These are phyloP conservation scores for Lagenidium giganteum DNA, from an alignment of 352 stramenopile genomes.

Conservation along the genomic window DNA sequence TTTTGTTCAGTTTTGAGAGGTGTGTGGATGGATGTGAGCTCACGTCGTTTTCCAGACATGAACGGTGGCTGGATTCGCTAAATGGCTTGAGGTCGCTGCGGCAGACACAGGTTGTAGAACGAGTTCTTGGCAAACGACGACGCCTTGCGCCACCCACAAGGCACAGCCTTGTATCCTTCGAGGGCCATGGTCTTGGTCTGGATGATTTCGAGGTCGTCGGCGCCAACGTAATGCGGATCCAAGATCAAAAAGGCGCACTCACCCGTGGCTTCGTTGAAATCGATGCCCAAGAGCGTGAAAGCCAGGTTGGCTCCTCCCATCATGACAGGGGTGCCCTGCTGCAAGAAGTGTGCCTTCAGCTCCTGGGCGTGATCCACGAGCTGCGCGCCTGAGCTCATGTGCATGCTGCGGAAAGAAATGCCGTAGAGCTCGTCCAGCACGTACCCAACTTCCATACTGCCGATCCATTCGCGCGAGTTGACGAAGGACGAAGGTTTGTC, in stretches of 20 bases:
- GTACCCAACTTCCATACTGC: constrained; percentile 73
- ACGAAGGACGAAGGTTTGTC: constrained; percentile 67
- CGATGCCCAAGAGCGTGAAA: constrained; percentile 70
- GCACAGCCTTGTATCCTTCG: constrained; percentile 63
- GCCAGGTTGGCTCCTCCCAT: constrained; percentile 70
- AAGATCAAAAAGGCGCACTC: constrained; percentile 70
- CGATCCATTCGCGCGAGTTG: constrained; percentile 69
- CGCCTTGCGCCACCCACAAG: constrained; percentile 53
- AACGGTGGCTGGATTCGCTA: too few species aligned
- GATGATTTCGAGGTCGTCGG: constrained; percentile 52
- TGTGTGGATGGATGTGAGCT: too few species aligned
- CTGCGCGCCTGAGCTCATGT: constrained; percentile 37
- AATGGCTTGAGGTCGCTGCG: constrained; percentile 60
- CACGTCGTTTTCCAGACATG: too few species aligned
- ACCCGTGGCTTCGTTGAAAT: constrained; percentile 40
- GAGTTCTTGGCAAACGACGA: constrained; percentile 41
- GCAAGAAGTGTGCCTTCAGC: constrained; percentile 59
- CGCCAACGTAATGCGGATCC: constrained; percentile 69
- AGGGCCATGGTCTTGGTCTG: constrained; percentile 38
- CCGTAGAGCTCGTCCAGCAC: constrained; percentile 65
- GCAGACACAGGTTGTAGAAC: constrained; percentile 70
- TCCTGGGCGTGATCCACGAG: constrained; percentile 51
- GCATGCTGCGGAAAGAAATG: constrained; percentile 55
- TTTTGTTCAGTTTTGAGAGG: too few species aligned
- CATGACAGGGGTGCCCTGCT: constrained; percentile 77